Percentiles rank a stretch among this genome's conserved stretches.
phyloP scores from a whole-genome alignment of 2,329 filamentous ascomycete species.

The Plectosphaerella cucumerina region DNA sequence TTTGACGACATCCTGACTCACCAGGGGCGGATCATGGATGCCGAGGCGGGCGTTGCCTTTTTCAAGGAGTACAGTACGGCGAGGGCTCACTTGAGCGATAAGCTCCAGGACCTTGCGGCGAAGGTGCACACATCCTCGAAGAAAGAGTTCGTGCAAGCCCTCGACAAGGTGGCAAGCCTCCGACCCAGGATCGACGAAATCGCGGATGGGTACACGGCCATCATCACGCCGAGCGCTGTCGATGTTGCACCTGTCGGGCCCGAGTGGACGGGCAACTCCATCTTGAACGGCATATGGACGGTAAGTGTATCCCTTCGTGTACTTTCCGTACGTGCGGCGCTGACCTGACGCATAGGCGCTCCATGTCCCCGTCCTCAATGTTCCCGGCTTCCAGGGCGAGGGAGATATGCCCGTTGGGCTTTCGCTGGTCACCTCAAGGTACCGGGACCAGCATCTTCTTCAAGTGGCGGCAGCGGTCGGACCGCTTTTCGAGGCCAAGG shows the following conservation, averaged over 20 bases:
- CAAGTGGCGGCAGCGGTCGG: conserved; percentile 32
- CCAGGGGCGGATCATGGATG: conserved; percentile 1
- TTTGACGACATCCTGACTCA: conserved; percentile 35
- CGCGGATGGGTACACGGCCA: conserved; percentile 44
- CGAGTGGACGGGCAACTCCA: conserved; percentile 44
- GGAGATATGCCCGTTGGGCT: conserved; percentile 46
- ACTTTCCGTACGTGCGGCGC: background rate
- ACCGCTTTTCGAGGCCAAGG: conserved; percentile 31
- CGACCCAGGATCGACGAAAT: conserved; percentile 52
- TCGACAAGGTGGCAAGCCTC: conserved; percentile 49
- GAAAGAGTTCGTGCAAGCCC: conserved; percentile 4
- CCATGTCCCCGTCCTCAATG: conserved; percentile 50
- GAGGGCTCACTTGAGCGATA: background rate
- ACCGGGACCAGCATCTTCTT: conserved; percentile 37
- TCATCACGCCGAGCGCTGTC: conserved; percentile 53
- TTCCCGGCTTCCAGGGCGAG: conserved; percentile 47
- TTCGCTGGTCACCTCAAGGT: conserved; percentile 43
- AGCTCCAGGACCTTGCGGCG: background rate
- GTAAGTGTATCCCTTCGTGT: conserved; percentile 26
- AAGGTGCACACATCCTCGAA: background rate
- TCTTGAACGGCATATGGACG: conserved; percentile 43
- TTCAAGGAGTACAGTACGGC: conserved; percentile 1
- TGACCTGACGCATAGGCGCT: conserved; percentile 29
- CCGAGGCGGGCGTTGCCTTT: conserved; percentile 1
- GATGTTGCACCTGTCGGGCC: conserved; percentile 55